Evolutionary conservation across 1,139 yeast genomes (phyloP).

Genomic region (Saccharomyces hybrid): DNA sequence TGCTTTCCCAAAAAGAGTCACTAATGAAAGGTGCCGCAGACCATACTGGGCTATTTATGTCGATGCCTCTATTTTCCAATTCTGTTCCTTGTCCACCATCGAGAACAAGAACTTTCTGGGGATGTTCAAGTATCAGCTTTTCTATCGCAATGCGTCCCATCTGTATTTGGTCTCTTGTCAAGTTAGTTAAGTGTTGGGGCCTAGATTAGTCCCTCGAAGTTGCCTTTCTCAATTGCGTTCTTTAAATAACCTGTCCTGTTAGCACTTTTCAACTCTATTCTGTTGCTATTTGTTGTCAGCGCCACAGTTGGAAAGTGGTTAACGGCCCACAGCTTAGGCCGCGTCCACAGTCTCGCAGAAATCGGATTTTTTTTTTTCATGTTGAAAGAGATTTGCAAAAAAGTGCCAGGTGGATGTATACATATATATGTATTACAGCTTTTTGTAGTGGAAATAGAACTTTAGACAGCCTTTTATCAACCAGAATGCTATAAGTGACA

Average conservation of each 20-base stretch:
- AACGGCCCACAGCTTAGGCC: too few species aligned
- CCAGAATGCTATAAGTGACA: not conserved
- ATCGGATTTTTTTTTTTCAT: too few species aligned
- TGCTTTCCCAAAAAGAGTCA: conserved; percentile 20
- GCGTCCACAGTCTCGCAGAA: too few species aligned
- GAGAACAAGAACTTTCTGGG: conserved; percentile 26
- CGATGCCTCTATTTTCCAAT: conserved; percentile 34
- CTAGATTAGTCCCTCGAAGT: too few species aligned
- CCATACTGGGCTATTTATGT: conserved; percentile 33
- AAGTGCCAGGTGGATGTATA: not conserved
- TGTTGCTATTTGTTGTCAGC: not conserved
- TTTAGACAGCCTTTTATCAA: not conserved
- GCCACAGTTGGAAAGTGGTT: not conserved
- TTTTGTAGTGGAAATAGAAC: not conserved
- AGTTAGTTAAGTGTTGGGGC: not conserved
- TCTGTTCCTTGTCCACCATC: conserved; percentile 44
- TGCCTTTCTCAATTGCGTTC: not conserved
- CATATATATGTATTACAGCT: not conserved
- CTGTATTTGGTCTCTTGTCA: not conserved
- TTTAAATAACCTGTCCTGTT: not conserved
- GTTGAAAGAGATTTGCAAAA: too few species aligned
- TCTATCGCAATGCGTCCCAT: not conserved
- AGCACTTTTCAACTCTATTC: not conserved
- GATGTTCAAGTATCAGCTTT: conserved; percentile 1
- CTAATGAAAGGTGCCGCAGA: conserved; percentile 38